Conservation (phyloP, 1,284 basidiomycete species). For the Abortiporus biennis region DNA sequence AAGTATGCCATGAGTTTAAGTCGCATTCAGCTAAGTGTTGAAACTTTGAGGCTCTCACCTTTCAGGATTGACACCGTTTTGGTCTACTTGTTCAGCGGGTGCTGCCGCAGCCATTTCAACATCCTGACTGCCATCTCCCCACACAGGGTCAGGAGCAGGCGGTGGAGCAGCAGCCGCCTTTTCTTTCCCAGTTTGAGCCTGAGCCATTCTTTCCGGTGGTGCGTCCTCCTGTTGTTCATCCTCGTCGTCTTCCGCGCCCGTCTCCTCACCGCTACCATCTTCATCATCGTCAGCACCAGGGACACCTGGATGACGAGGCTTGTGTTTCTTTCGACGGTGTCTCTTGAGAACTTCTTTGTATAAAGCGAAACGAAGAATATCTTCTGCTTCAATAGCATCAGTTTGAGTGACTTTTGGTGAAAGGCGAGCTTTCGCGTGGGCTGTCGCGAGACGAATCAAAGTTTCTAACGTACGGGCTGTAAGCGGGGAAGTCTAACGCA, state of each 20-base stretch:
- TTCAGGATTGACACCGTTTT: slow-evolving; percentile 23
- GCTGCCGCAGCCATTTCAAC: slow-evolving; percentile 60
- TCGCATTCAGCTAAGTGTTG: neutral
- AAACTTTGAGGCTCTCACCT: neutral
- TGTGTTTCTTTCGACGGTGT: slow-evolving; percentile 74
- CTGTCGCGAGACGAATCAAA: slow-evolving; percentile 95
- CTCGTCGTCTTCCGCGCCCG: slow-evolving; percentile 44
- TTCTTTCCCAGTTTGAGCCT: neutral
- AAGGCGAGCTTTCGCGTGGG: slow-evolving; percentile 94
- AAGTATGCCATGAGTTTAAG: neutral
- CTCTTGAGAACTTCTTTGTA: slow-evolving; percentile 95
- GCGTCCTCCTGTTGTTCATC: slow-evolving; percentile 16
- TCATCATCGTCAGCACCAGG: slow-evolving; percentile 32
- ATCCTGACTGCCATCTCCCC: slow-evolving; percentile 61
- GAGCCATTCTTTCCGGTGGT: slow-evolving; percentile 2
- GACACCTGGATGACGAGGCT: slow-evolving; percentile 57
- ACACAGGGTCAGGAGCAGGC: slow-evolving; percentile 41
- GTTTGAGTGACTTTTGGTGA: slow-evolving; percentile 80
- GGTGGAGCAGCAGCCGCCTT: neutral
- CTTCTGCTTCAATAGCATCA: slow-evolving; percentile 90
- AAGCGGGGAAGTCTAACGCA: slow-evolving; percentile 84
- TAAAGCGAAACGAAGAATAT: slow-evolving; percentile 93
- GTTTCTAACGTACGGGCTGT: slow-evolving; percentile 99
- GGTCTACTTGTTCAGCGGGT: no score
- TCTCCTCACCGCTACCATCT: slow-evolving; percentile 46